A percentile compares a stretch with the other conserved stretches of the same genome.
Evolutionary conservation across 2,329 filamentous ascomycete species (phyloP).

Genomic region (Botrytis pseudocinerea): DNA sequence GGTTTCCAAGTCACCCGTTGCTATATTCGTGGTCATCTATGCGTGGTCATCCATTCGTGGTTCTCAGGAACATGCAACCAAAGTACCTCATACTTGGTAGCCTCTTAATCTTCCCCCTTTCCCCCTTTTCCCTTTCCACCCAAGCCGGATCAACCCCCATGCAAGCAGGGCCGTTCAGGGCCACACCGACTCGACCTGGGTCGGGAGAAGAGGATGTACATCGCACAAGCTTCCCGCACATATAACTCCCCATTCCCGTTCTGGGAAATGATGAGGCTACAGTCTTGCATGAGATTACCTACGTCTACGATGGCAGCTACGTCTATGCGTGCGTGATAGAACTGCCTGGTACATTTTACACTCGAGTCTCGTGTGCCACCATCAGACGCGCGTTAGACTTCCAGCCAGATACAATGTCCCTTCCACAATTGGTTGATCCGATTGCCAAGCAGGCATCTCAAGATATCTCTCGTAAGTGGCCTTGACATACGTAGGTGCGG

Average conservation of each 20-base stretch:
- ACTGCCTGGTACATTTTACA: too few relatives aligned
- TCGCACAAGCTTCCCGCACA: background rate
- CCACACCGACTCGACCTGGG: slow-evolving; percentile 17
- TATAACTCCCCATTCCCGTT: background rate
- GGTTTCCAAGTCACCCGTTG: background rate
- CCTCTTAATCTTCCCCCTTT: slow-evolving; percentile 3
- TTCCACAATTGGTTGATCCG: background rate
- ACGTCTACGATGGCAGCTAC: background rate
- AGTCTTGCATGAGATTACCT: background rate
- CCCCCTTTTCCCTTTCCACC: background rate
- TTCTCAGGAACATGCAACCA: background rate
- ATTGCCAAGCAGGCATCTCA: slow-evolving; percentile 12
- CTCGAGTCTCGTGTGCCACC: background rate
- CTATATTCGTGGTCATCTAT: background rate
- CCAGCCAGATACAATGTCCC: slow-evolving; percentile 1
- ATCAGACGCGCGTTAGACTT: slow-evolving; percentile 20
- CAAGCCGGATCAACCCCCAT: background rate
- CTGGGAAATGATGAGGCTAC: slow-evolving; percentile 6
- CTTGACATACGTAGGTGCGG: background rate
- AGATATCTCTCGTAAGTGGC: background rate
- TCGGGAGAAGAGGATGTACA: background rate
- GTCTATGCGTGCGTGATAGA: background rate
- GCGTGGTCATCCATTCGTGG: background rate
- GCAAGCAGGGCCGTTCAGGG: slow-evolving; percentile 1
- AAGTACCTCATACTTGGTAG: background rate